phyloP scores from a whole-genome alignment of 179 eudicot genomes.

The Corrigiola litoralis region DNA sequence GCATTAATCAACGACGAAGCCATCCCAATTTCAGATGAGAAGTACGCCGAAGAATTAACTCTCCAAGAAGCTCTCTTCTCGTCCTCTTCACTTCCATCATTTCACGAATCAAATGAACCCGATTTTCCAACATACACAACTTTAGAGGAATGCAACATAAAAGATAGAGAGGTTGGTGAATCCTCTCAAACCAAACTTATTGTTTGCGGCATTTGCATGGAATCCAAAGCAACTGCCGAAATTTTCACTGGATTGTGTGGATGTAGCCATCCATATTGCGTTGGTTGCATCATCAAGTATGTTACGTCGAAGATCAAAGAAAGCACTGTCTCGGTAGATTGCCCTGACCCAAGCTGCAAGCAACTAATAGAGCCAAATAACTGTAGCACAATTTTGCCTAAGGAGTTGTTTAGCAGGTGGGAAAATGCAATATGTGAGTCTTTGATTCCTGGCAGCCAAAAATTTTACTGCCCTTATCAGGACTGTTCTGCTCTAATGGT shows the following conservation, averaged over 20 bases:
- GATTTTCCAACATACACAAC: not conserved
- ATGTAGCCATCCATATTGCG: conserved; percentile 36
- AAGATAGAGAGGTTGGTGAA: conserved; percentile 20
- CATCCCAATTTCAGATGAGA: conserved; percentile 36
- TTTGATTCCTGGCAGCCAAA: conserved; percentile 24
- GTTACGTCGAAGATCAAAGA: conserved; percentile 28
- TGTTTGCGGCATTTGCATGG: conserved; percentile 45
- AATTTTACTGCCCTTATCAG: conserved; percentile 44
- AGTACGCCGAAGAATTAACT: conserved; percentile 31
- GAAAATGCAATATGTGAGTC: conserved; percentile 34
- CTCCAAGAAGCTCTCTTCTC: conserved; percentile 38
- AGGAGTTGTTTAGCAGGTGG: conserved; percentile 31
- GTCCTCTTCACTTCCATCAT: not conserved
- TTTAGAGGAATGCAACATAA: not conserved
- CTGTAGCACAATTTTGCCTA: conserved; percentile 14
- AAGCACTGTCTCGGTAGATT: conserved; percentile 10
- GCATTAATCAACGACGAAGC: conserved; percentile 26
- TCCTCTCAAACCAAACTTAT: conserved; percentile 19
- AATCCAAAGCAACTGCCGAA: conserved; percentile 26
- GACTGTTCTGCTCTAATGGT: conserved; percentile 45
- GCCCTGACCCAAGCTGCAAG: conserved; percentile 30
- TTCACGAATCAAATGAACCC: not conserved
- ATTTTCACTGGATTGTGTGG: conserved; percentile 21
- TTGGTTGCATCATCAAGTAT: conserved; percentile 31
- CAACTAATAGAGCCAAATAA: conserved; percentile 21